Evolutionary conservation across 1,284 basidiomycete genomes (phyloP).

Genomic region (Pholiota adiposa): DNA sequence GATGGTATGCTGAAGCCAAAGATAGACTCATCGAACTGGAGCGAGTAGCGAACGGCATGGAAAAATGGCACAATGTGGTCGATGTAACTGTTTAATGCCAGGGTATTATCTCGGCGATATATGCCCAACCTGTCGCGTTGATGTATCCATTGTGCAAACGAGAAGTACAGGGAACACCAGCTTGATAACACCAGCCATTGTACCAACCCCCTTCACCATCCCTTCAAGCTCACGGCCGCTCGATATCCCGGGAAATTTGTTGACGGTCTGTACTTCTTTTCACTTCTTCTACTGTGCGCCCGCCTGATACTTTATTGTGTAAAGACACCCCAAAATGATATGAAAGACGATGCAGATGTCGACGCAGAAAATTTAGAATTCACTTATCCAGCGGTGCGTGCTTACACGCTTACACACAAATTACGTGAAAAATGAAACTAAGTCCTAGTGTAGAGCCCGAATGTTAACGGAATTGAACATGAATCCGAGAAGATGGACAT

Average conservation of each 20-base stretch:
- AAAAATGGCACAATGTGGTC: not conserved
- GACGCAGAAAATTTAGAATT: conserved; percentile 12
- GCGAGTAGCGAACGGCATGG: not conserved
- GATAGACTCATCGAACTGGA: not conserved
- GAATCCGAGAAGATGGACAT: not conserved
- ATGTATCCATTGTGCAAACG: not conserved
- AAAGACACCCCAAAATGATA: not conserved
- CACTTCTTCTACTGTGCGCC: too few relatives aligned
- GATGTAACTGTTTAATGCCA: conserved; percentile 7
- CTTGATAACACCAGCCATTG: not conserved
- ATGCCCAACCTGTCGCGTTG: conserved; percentile 11
- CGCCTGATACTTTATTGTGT: not conserved
- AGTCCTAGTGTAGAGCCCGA: not conserved
- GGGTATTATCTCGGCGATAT: not conserved
- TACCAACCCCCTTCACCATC: not conserved
- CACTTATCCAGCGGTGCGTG: conserved; percentile 16
- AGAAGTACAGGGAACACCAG: not conserved
- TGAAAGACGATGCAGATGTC: conserved; percentile 4
- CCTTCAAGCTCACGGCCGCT: not conserved
- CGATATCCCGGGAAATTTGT: not conserved
- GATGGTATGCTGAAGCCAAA: not conserved
- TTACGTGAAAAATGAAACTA: not conserved
- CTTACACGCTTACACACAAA: not conserved
- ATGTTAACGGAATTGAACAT: not conserved
- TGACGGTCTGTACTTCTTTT: not conserved